Conservation (phyloP, 805 yeast species). For the Ogataea ganodermae region DNA sequence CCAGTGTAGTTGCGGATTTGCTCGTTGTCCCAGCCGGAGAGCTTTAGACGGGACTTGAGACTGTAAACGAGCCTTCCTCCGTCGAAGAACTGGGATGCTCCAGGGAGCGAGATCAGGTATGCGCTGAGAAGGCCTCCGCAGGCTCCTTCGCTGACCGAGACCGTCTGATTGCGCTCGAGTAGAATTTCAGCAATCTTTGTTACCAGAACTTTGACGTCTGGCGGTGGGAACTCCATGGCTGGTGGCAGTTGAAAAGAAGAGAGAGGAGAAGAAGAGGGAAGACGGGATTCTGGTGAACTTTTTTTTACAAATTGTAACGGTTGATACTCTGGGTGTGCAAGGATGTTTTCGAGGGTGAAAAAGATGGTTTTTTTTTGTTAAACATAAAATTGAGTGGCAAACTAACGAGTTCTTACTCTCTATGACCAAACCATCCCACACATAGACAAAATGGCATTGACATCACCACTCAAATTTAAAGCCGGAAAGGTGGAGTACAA, state of each 20-base stretch:
- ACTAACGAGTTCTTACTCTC: neutral
- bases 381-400: slow-evolving; percentile 3
- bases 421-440: neutral
- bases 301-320: neutral
- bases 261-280: neutral
- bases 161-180: slow-evolving; percentile 55
- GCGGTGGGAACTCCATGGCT: slow-evolving; percentile 59
- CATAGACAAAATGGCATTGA: slow-evolving; percentile 17
- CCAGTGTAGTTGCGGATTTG: slow-evolving; percentile 78
- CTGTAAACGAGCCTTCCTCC: slow-evolving; percentile 85
- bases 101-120: slow-evolving; percentile 78
- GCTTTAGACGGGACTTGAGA: slow-evolving; percentile 67
- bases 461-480: slow-evolving; percentile 51
- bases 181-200: slow-evolving; percentile 58
- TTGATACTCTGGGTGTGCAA: neutral
- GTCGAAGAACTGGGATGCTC: slow-evolving; percentile 80
- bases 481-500: slow-evolving; percentile 78
- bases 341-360: neutral
- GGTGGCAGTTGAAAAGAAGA: neutral
- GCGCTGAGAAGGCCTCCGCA: slow-evolving; percentile 88
- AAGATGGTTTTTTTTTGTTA: neutral
- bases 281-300: neutral
- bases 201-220: slow-evolving; percentile 52
- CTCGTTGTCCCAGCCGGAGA: slow-evolving; percentile 75
- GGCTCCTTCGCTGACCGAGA: slow-evolving; percentile 84